Evolutionary conservation across 208 protist genomes (phyloP).

Genomic region (Acanthamoeba sp.): DNA sequence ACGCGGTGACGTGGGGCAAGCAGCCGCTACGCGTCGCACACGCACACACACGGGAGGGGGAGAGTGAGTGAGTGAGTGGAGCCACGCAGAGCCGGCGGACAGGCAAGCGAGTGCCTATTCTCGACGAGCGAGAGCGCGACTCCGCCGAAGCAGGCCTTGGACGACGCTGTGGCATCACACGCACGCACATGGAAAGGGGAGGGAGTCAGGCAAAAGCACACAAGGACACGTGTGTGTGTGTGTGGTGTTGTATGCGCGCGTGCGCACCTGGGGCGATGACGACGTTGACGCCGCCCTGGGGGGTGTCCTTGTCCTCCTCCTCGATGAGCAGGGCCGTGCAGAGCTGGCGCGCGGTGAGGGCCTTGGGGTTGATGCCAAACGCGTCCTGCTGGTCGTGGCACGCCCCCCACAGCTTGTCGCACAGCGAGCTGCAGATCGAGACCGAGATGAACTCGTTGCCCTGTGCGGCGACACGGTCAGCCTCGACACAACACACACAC

Average conservation of each 20-base stretch:
- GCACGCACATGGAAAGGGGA: too few species aligned
- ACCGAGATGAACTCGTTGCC: background rate
- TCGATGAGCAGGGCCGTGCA: background rate
- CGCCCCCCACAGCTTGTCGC: slow-evolving; percentile 34
- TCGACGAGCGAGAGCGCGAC: slow-evolving; percentile 4
- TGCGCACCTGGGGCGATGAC: background rate
- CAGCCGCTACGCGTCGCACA: background rate
- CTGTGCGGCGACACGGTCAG: background rate
- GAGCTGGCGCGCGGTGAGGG: slow-evolving; percentile 19
- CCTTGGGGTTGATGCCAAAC: slow-evolving; percentile 1
- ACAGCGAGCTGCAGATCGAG: background rate
- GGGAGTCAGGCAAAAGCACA: too few species aligned
- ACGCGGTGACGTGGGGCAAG: background rate
- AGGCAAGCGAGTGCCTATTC: background rate
- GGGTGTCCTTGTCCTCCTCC: slow-evolving; percentile 1
- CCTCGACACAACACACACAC: background rate
- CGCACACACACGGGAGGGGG: background rate
- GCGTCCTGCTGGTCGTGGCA: slow-evolving; percentile 33
- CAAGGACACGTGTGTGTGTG: background rate
- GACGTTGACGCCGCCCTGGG: slow-evolving; percentile 12
- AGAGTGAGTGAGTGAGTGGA: background rate
- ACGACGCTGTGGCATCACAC: background rate
- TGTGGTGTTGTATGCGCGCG: background rate
- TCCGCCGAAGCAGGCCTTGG: background rate
- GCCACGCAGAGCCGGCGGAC: too few species aligned